These are phyloP conservation scores for Fusarium circinatum DNA, from an alignment of 2,329 filamentous ascomycete species.

Conservation along the genomic window DNA sequence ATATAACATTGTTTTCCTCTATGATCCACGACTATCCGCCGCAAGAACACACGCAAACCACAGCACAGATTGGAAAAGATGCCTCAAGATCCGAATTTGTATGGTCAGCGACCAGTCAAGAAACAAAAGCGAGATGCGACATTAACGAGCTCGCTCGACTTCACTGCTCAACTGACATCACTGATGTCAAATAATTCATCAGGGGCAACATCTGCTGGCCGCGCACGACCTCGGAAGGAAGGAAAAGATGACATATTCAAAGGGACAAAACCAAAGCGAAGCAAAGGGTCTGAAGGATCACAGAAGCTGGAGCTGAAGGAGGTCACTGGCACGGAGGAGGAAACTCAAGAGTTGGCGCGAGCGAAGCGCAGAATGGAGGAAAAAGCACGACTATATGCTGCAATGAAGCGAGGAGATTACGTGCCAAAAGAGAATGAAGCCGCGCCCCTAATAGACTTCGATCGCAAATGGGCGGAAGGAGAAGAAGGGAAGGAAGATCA, in stretches of 20 bases:
- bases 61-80: slow-evolving; percentile 49
- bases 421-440: slow-evolving; percentile 72
- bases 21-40: not conserved
- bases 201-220: slow-evolving; percentile 54
- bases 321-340: slow-evolving; percentile 65
- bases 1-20: not conserved
- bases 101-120: slow-evolving; percentile 78
- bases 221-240: slow-evolving; percentile 58
- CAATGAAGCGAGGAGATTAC: slow-evolving; percentile 90
- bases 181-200: slow-evolving; percentile 71
- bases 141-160: slow-evolving; percentile 79
- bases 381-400: slow-evolving; percentile 88
- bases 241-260: slow-evolving; percentile 60
- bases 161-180: slow-evolving; percentile 86
- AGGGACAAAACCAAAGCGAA: slow-evolving; percentile 41
- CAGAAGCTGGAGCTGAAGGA: slow-evolving; percentile 63
- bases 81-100: slow-evolving; percentile 76
- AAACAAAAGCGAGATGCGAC: slow-evolving; percentile 75
- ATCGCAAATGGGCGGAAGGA: slow-evolving; percentile 90
- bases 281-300: slow-evolving; percentile 49
- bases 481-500: slow-evolving; percentile 69
- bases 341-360: slow-evolving; percentile 74
- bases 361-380: slow-evolving; percentile 86
- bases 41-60: not conserved
- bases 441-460: slow-evolving; percentile 87